These are phyloP conservation scores for Phytophthora pinifolia DNA, from an alignment of 352 stramenopile genomes.

Conservation along the genomic window DNA sequence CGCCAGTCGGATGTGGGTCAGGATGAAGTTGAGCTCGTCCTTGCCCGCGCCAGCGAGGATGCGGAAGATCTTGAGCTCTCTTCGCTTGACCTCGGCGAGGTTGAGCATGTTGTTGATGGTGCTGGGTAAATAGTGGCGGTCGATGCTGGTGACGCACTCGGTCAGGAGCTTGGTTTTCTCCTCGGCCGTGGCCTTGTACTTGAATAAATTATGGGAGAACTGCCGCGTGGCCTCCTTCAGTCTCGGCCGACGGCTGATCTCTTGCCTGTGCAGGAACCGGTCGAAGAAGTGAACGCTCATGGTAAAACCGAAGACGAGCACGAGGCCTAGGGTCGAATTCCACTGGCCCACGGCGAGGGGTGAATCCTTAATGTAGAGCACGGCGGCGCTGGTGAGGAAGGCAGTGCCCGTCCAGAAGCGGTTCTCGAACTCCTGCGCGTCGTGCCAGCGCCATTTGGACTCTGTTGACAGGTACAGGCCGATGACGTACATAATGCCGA, in stretches of 20 bases:
- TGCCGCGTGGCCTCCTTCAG: slow-evolving; percentile 31
- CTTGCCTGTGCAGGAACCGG: slow-evolving; percentile 73
- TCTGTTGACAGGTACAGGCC: slow-evolving; percentile 81
- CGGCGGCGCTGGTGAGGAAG: slow-evolving; percentile 90
- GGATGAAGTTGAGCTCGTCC: slow-evolving; percentile 97
- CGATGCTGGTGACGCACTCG: slow-evolving; percentile 73
- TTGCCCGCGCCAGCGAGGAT: slow-evolving; percentile 94
- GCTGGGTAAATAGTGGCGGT: slow-evolving; percentile 83
- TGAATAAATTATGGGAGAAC: slow-evolving; percentile 77
- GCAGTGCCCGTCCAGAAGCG: slow-evolving; percentile 96
- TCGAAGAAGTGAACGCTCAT: slow-evolving; percentile 82
- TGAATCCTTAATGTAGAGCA: slow-evolving; percentile 94
- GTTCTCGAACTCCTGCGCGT: slow-evolving; percentile 96
- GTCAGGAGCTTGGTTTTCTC: slow-evolving; percentile 75
- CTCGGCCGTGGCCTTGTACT: slow-evolving; percentile 80
- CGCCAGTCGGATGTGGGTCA: slow-evolving; percentile 94
- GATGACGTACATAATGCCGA: slow-evolving; percentile 83
- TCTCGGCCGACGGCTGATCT: slow-evolving; percentile 66
- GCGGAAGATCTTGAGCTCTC: slow-evolving; percentile 95
- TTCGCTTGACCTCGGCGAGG: slow-evolving; percentile 67
- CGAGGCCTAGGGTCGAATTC: slow-evolving; percentile 68
- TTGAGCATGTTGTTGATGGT: slow-evolving; percentile 92
- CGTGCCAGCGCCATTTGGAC: slow-evolving; percentile 85
- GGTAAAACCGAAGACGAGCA: slow-evolving; percentile 82
- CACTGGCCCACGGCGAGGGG: slow-evolving; percentile 80